Base-by-base conservation (phyloP, 2,329 filamentous ascomycete species). In the Ceratocystis cubensis region DNA sequence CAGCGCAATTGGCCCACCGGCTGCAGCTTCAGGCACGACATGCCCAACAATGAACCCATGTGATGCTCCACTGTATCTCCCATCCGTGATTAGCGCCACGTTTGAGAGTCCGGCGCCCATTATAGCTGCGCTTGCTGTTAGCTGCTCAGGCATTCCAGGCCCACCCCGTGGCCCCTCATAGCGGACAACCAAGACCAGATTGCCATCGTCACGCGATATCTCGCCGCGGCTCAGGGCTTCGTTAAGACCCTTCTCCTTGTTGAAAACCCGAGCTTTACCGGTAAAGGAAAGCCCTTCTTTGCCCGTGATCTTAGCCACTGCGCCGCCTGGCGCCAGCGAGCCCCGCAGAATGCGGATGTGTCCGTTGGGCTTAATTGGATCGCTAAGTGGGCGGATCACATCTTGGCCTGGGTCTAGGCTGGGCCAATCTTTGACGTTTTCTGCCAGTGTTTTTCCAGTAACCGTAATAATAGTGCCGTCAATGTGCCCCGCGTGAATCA, bases 41-140 rank as follows among this genome's bases (percentile, higher is more conserved):
- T 96, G 92, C 0, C 93, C 93, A 17, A 97, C 90, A 72, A 96
- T 94, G 75, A 96, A 96, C 0, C 91, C 91, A 75, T 96, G 92
- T 65, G 84, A 88, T 1, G 91, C 93, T 41, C 93, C 93, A 61
- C 84, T 88, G 75, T 96, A 97, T 59, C 93, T 80, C 0, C 93
- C 93, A 74, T 97, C 93, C 0, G 93, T 97, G 62, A 97, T 90
- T 15, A 97, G 82, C 0, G 93, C 92, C 7, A 96, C 84, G 72
- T 96, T 96, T 64, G 81, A 89, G 64, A 97, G 79, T 13, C 88
- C 88, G 0, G 93, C 93, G 62, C 93, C 93, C 88, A 96, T 96
- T 71, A 97, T 89, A 20, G 92, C 90, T 0, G 91, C 91, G 67
- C 84, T 88, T 10, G 93, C 89, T 74, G 88, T 91, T 57, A 97